Evolutionary conservation across 805 yeast genomes (phyloP), one percentile per base, ranked within the genome.

Genomic region (Sungouiozyma ichnusensis): DNA sequence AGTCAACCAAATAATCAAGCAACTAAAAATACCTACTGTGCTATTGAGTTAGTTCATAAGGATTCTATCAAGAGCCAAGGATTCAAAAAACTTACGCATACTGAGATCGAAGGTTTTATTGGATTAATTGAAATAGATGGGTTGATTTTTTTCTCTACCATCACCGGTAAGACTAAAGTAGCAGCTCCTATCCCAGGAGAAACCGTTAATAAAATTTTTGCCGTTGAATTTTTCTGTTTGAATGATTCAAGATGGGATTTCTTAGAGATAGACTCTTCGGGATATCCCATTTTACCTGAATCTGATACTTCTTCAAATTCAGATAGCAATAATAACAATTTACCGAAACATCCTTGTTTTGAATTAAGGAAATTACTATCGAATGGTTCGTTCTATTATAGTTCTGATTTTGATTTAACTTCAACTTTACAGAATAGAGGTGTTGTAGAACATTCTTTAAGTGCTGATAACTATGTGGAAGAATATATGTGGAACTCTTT

Each of bases 401-500:
- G 95, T 42, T 79, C 86, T 3, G 90, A 87, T 63, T 92, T 87
- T 61, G 98, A 92, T 62, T 65, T 92, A 51, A 92, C 98, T 0
- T 81, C 86, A n/a, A 69, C 81, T 5, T 65, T 92, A 47, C 97
- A 90, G 62, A 69, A 76, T 38, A 67, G 94, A 56, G 94, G 90
- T 2, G 64, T 79, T 8, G 60, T 64, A 35, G 56, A 62, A 1
- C 64, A 66, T 44, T 65, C 76, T 0, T 53, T 74, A 38, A 69
- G 77, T 39, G 63, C 66, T 45, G 81, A 76, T 50, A 69, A 83
- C 37, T 81, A 76, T 50, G 90, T 82, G 57, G 78, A 77, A 39
- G 88, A 87, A 50, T 92, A 84, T 58, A 90, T 92, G 97, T 92
- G 99, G 98, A 92, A 92, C 60, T 74, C 83, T 6, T 90, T 84